Percentiles rank a stretch among this genome's conserved stretches.
phyloP scores from a whole-genome alignment of 2,329 filamentous ascomycete genomes.

The Phyllosticta paracitricarpa region DNA sequence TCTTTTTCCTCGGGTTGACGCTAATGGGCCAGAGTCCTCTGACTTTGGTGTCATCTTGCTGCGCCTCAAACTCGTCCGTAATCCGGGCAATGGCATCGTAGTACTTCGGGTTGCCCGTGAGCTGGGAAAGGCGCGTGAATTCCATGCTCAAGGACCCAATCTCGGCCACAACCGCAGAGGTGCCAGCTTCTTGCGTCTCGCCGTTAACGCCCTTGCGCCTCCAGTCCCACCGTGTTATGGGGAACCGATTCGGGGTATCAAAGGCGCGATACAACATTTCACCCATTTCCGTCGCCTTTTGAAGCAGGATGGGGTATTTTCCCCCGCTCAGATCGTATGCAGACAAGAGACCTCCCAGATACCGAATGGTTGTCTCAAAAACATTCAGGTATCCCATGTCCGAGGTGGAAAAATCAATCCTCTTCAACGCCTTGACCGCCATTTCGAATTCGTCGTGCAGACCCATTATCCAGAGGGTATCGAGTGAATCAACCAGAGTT shows the following conservation, averaged over 20 bases:
- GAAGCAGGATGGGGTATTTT: slow-evolving; percentile 27
- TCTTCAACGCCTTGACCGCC: slow-evolving; percentile 41
- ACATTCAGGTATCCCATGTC: slow-evolving; percentile 24
- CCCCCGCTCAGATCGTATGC: slow-evolving; percentile 27
- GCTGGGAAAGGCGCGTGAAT: slow-evolving; percentile 29
- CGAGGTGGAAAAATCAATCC: slow-evolving; percentile 45
- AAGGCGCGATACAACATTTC: slow-evolving; percentile 36
- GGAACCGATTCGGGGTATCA: slow-evolving; percentile 34
- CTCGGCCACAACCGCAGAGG: slow-evolving; percentile 25
- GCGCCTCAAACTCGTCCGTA: slow-evolving; percentile 22
- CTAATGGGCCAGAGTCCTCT: slow-evolving; percentile 28
- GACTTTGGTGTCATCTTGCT: slow-evolving; percentile 26
- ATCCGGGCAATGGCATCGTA: slow-evolving; percentile 30
- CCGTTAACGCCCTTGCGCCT: slow-evolving; percentile 19
- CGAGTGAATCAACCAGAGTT: slow-evolving; percentile 50
- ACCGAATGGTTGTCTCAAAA: slow-evolving; percentile 32
- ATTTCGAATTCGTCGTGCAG: slow-evolving; percentile 46
- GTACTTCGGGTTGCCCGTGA: slow-evolving; percentile 29
- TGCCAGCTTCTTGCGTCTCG: slow-evolving; percentile 20
- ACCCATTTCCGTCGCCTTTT: slow-evolving; percentile 31
- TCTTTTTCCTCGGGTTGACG: slow-evolving; percentile 22
- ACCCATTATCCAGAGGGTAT: slow-evolving; percentile 55
- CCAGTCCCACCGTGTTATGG: slow-evolving; percentile 31
- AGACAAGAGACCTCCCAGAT: slow-evolving; percentile 28
- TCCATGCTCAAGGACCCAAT: slow-evolving; percentile 29